Percentiles rank a stretch among this genome's conserved stretches.
These are phyloP conservation scores for Aspergillus hancockii DNA, from an alignment of 495 filamentous ascomycete species.

Conservation along the genomic window DNA sequence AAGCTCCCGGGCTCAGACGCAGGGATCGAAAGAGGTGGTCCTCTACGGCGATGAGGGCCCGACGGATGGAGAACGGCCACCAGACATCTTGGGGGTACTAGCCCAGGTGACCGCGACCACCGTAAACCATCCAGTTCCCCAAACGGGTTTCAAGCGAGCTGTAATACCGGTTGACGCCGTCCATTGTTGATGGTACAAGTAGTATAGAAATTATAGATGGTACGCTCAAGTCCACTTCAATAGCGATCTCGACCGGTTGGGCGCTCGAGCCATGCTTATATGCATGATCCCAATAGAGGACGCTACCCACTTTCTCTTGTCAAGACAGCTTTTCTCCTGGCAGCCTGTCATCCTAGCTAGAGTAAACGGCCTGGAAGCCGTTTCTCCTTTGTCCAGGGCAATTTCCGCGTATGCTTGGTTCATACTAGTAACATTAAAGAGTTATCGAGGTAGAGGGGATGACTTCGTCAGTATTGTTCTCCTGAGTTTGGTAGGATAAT, in stretches of 20 bases:
- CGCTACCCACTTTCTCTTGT: no score
- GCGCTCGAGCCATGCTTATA: no score
- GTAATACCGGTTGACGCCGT: slow-evolving; percentile 35
- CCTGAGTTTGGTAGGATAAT: no score
- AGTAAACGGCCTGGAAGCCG: no score
- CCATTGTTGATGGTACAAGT: neutral
- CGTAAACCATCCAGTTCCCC: slow-evolving; percentile 49
- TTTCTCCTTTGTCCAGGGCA: no score
- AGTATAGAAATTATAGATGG: neutral
- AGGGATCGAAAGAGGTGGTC: slow-evolving; percentile 44
- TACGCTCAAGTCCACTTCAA: neutral
- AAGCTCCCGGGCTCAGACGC: slow-evolving; percentile 32
- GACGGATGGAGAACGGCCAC: slow-evolving; percentile 48
- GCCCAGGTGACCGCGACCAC: slow-evolving; percentile 50
- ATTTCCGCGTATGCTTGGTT: no score
- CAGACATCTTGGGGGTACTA: slow-evolving; percentile 42
- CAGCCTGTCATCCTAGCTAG: no score
- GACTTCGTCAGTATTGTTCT: no score
- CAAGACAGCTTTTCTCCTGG: no score
- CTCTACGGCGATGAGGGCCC: slow-evolving; percentile 48
- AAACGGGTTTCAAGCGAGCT: slow-evolving; percentile 45
- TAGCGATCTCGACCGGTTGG: neutral
- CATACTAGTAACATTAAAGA: no score
- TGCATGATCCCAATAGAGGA: no score
- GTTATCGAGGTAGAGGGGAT: no score